A percentile compares a stretch with the other conserved stretches of the same genome.
Conservation (phyloP, 2,329 filamentous ascomycete species). For the Trichophaea hybrida region DNA sequence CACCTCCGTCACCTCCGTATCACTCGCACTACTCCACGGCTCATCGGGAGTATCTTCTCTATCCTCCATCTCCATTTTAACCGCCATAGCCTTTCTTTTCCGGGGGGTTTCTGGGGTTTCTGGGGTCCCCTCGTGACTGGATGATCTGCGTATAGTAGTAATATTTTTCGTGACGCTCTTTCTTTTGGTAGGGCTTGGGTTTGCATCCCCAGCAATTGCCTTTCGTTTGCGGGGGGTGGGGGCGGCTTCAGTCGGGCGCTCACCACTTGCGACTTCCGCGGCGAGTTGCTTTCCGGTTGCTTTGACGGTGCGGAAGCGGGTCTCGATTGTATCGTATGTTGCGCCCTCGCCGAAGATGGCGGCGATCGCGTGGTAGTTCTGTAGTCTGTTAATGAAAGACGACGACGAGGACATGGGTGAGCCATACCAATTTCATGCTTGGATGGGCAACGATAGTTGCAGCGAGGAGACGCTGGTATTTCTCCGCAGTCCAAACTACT, state of each 20-base stretch:
- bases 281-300: slow-evolving; percentile 14
- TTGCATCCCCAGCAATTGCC: not conserved
- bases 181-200: not conserved
- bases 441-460: slow-evolving; percentile 19
- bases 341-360: slow-evolving; percentile 18
- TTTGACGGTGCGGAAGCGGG: slow-evolving; percentile 13
- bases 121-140: too few relatives aligned
- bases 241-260: slow-evolving; percentile 7
- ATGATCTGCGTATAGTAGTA: too few relatives aligned
- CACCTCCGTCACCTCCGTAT: not conserved
- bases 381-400: not conserved
- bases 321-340: slow-evolving; percentile 17
- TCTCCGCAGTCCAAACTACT: slow-evolving; percentile 17
- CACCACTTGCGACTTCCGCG: slow-evolving; percentile 8
- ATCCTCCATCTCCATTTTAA: not conserved
- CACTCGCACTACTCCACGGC: not conserved
- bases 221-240: slow-evolving; percentile 14
- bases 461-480: slow-evolving; percentile 17
- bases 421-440: slow-evolving; percentile 16
- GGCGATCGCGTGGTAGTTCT: slow-evolving; percentile 15
- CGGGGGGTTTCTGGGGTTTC: too few relatives aligned
- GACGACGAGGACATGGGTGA: not conserved
- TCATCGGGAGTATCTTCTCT: not conserved
- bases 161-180: slow-evolving; percentile 2
- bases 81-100: not conserved